Conservation (phyloP, 2,329 filamentous ascomycete species). For the Daldinia sp. region DNA sequence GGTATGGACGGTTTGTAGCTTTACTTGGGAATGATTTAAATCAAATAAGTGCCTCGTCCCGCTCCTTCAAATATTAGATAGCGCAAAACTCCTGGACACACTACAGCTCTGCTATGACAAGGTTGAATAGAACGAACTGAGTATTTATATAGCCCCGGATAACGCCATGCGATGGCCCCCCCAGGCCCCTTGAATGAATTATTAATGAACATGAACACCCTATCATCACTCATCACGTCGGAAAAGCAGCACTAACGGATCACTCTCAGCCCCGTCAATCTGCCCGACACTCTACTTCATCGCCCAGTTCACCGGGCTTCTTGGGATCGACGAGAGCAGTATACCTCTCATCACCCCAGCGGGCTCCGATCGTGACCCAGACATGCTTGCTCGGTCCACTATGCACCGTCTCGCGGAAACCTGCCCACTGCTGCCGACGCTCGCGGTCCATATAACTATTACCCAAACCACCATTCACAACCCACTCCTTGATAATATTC, state of each 20-base stretch:
- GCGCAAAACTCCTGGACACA: neutral
- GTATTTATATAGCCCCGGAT: conserved; percentile 30
- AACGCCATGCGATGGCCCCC: conserved; percentile 39
- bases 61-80: neutral
- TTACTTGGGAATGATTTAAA: neutral
- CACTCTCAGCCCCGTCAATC: neutral
- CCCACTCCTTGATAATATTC: conserved; percentile 75
- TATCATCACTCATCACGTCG: conserved; percentile 33
- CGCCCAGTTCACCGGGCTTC: conserved; percentile 61
- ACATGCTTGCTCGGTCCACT: conserved; percentile 68
- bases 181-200: conserved; percentile 11
- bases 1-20: neutral
- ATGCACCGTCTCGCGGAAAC: conserved; percentile 63
- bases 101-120: neutral
- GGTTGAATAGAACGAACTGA: conserved; percentile 1
- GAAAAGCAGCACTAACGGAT: conserved; percentile 6
- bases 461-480: conserved; percentile 72
- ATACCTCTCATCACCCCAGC: conserved; percentile 65
- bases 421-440: conserved; percentile 65
- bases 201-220: conserved; percentile 35
- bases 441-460: conserved; percentile 67
- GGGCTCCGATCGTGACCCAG: conserved; percentile 73
- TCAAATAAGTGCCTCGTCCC: neutral
- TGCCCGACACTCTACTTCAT: conserved; percentile 52
- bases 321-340: conserved; percentile 65